These are phyloP conservation scores for Hymenoscyphus salicellus DNA, from an alignment of 2,329 filamentous ascomycete species.

Conservation along the genomic window DNA sequence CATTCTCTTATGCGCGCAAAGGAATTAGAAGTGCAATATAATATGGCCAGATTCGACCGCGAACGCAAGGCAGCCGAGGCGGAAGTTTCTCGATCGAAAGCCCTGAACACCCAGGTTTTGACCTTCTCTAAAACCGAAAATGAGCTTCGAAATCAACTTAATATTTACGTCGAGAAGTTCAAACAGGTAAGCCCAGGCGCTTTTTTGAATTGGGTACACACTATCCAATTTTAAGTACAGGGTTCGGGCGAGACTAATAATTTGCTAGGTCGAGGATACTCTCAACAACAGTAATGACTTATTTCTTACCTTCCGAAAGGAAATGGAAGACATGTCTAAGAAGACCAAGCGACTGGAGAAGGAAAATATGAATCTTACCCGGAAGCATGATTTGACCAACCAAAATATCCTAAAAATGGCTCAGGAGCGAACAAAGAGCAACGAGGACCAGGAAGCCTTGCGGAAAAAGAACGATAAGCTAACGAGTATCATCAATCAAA, in stretches of 20 bases:
- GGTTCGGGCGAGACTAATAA: conserved; percentile 40
- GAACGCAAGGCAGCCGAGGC: conserved; percentile 84
- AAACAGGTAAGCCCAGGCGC: conserved; percentile 73
- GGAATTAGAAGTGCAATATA: conserved; percentile 90
- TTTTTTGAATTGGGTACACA: conserved; percentile 6
- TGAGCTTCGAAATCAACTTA: conserved; percentile 89
- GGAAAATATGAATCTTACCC: conserved; percentile 85
- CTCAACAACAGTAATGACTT: conserved; percentile 97
- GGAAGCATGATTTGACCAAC: conserved; percentile 90
- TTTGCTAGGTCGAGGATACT: conserved; percentile 87
- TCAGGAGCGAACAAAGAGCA: conserved; percentile 76
- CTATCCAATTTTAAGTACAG: conserved; percentile 1
- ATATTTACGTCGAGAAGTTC: conserved; percentile 98
- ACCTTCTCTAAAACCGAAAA: conserved; percentile 96
- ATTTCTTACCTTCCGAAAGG: conserved; percentile 93
- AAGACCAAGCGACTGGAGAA: conserved; percentile 97
- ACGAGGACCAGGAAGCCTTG: conserved; percentile 74
- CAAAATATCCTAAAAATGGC: conserved; percentile 97
- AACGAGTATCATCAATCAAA: conserved; percentile 89
- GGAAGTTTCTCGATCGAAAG: conserved; percentile 75
- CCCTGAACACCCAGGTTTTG: conserved; percentile 85
- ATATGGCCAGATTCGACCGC: conserved; percentile 82
- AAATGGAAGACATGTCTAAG: conserved; percentile 99
- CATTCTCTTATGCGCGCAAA: conserved; percentile 89
- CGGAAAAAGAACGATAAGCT: conserved; percentile 80